phyloP scores from a whole-genome alignment of 129 eudicot species.

The Lonicera japonica region DNA sequence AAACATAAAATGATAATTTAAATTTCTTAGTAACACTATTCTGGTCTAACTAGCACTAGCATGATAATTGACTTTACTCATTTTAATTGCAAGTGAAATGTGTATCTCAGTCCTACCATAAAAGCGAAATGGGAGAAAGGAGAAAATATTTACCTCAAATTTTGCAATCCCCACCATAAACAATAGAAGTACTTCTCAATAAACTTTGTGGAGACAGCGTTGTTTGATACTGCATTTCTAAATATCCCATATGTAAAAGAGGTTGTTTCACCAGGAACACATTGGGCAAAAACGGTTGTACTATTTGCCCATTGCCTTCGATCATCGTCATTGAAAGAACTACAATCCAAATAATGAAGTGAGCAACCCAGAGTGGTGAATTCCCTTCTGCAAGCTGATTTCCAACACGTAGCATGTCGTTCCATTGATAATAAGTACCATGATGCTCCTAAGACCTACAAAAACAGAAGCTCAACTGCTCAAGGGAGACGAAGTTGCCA shows the following conservation, averaged over 20 bases:
- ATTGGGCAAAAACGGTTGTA: constrained; percentile 43
- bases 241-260: constrained; percentile 68
- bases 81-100: no score
- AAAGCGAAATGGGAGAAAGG: background rate
- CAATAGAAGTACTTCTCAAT: constrained; percentile 83
- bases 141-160: constrained; percentile 50
- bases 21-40: background rate
- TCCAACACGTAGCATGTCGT: constrained; percentile 82
- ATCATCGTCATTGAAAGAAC: constrained; percentile 33
- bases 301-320: constrained; percentile 51
- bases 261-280: constrained; percentile 39
- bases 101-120: no score
- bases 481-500: no score
- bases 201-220: constrained; percentile 58
- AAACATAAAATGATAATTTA: background rate
- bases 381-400: constrained; percentile 50
- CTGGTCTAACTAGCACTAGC: no score
- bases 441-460: constrained; percentile 81
- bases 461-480: constrained; percentile 3
- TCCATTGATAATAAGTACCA: constrained; percentile 86
- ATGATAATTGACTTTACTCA: no score
- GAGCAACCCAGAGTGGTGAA: constrained; percentile 27
- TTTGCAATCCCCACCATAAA: constrained; percentile 94
- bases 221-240: constrained; percentile 58
- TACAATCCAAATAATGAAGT: constrained; percentile 69